phyloP scores from a whole-genome alignment of 306 rosid genomes.

The Carpinus fangiana region DNA sequence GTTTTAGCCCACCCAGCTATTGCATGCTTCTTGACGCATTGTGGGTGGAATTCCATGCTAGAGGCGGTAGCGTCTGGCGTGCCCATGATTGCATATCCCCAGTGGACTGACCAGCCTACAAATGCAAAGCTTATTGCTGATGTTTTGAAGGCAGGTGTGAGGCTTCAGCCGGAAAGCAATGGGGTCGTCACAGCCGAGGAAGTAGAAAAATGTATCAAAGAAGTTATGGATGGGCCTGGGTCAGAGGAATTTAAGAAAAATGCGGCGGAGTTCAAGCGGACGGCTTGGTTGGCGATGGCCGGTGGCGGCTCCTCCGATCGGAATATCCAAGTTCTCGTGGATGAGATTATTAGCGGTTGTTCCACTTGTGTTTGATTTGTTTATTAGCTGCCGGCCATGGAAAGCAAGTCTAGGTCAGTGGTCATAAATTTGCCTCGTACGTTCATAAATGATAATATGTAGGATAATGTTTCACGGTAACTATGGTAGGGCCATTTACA shows the following conservation, averaged over 20 bases:
- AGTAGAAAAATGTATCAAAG: conserved; percentile 39
- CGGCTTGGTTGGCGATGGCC: conserved; percentile 35
- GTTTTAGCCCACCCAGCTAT: conserved; percentile 40
- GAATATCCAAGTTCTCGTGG: conserved; percentile 43
- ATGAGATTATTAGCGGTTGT: conserved; percentile 24
- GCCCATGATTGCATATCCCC: conserved; percentile 51
- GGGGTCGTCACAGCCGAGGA: conserved; percentile 36
- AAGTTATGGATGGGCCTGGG: conserved; percentile 23
- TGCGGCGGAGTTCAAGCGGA: conserved; percentile 29
- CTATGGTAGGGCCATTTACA: no score
- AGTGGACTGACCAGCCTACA: conserved; percentile 60
- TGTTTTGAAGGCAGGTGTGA: conserved; percentile 34
- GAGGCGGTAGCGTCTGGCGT: conserved; percentile 42
- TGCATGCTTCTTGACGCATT: conserved; percentile 54
- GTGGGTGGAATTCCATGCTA: conserved; percentile 56
- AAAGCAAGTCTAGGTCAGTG: no score
- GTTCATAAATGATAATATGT: no score
- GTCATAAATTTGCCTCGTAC: no score
- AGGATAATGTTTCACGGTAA: no score
- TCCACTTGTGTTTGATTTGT: neutral
- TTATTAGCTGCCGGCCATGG: neutral
- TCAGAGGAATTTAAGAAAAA: conserved; percentile 30
- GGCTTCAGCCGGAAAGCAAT: conserved; percentile 31
- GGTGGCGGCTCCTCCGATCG: conserved; percentile 46
- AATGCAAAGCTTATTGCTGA: conserved; percentile 48